Evolutionary conservation across 306 rosid genomes (phyloP).

Genomic region (Lithocarpus polystachyus): DNA sequence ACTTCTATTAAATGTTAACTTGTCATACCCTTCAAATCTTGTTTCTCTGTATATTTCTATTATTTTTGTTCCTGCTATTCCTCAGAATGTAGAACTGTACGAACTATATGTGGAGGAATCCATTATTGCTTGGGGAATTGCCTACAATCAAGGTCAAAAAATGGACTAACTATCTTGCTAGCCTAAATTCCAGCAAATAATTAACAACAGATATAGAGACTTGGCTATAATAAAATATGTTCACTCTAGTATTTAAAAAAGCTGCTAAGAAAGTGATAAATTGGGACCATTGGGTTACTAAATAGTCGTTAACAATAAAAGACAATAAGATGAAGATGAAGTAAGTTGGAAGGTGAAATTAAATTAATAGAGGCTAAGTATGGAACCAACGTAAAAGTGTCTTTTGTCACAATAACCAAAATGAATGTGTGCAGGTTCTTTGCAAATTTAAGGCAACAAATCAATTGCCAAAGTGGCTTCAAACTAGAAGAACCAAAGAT

Average conservation of each 20-base stretch:
- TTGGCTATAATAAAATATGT: constrained; percentile 27
- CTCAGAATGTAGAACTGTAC: constrained; percentile 3
- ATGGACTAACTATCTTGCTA: background rate
- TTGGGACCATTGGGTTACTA: background rate
- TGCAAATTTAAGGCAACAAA: constrained; percentile 60
- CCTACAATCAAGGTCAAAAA: background rate
- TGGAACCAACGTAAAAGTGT: constrained; percentile 41
- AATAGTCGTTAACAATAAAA: constrained; percentile 4
- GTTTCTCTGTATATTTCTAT: background rate
- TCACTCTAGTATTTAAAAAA: constrained; percentile 17
- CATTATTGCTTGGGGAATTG: background rate
- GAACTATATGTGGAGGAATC: no score
- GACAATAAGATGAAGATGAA: constrained; percentile 27
- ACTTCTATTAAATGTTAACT: background rate
- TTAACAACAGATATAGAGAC: background rate
- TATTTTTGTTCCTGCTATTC: background rate
- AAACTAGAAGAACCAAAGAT: constrained; percentile 88
- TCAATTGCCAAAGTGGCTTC: constrained; percentile 89
- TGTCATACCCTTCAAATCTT: background rate
- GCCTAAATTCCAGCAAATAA: background rate
- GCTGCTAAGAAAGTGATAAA: constrained; percentile 16
- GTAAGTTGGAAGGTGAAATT: constrained; percentile 14
- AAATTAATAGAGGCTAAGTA: constrained; percentile 22
- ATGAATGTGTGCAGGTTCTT: constrained; percentile 97
- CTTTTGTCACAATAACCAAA: constrained; percentile 76